Evolutionary conservation across 2,329 filamentous ascomycete genomes (phyloP).

Genomic region (Botryosphaeria dothidea): DNA sequence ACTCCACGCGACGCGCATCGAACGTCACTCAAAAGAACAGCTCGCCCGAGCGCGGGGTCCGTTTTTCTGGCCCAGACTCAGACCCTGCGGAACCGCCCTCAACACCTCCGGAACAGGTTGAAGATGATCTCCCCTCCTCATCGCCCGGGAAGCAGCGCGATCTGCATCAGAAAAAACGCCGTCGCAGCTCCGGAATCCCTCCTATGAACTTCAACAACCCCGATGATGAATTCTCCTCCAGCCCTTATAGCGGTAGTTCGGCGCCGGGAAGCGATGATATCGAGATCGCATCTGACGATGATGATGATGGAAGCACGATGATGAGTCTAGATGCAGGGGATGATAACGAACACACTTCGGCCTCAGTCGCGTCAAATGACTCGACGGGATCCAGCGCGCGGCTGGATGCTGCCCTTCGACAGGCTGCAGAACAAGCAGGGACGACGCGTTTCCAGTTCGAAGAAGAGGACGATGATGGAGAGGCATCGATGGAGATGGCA

Average conservation of each 20-base stretch:
- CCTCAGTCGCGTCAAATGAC: slow-evolving; percentile 59
- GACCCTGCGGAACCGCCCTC: slow-evolving; percentile 61
- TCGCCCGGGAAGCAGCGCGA: slow-evolving; percentile 67
- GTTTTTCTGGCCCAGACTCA: slow-evolving; percentile 35
- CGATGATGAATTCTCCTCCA: slow-evolving; percentile 71
- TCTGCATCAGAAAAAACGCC: slow-evolving; percentile 60
- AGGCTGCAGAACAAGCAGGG: slow-evolving; percentile 74
- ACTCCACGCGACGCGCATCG: slow-evolving; percentile 74
- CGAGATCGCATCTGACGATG: slow-evolving; percentile 58
- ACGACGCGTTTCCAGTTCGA: slow-evolving; percentile 67
- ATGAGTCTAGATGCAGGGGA: slow-evolving; percentile 74
- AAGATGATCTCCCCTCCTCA: slow-evolving; percentile 57
- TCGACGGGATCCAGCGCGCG: slow-evolving; percentile 69
- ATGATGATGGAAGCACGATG: slow-evolving; percentile 75
- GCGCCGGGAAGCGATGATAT: slow-evolving; percentile 48
- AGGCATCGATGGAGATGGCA: slow-evolving; percentile 54
- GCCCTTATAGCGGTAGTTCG: slow-evolving; percentile 65
- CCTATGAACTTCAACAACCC: slow-evolving; percentile 65
- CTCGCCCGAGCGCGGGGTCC: slow-evolving; percentile 25
- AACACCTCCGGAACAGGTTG: slow-evolving; percentile 62
- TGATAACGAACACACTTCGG: slow-evolving; percentile 67
- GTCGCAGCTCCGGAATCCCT: slow-evolving; percentile 67
- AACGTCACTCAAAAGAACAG: slow-evolving; percentile 47
- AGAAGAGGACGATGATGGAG: slow-evolving; percentile 50
- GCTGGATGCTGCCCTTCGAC: slow-evolving; percentile 74